A percentile compares a stretch with the other conserved stretches of the same genome.
Evolutionary conservation across 495 filamentous ascomycete genomes (phyloP).

Genomic region (Astrothelium subdiscretum): DNA sequence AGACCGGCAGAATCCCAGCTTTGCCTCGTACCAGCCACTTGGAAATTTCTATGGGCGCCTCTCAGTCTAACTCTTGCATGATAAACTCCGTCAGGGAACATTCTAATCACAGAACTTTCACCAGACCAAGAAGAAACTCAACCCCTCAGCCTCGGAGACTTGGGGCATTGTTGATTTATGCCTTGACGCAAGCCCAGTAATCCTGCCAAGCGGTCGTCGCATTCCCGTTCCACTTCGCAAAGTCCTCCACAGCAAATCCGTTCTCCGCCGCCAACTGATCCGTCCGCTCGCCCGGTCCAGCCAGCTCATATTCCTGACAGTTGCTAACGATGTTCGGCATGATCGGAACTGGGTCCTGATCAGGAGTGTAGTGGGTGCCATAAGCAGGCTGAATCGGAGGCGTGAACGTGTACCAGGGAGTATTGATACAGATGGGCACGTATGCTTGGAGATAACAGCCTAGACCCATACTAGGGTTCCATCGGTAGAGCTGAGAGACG

Average conservation of each 20-base stretch:
- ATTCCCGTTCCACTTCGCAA: neutral
- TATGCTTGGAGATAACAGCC: neutral
- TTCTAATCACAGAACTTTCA: no score
- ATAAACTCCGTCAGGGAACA: no score
- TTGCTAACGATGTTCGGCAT: neutral
- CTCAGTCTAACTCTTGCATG: no score
- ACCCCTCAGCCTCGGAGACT: no score
- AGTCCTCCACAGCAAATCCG: neutral
- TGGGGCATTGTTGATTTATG: neutral
- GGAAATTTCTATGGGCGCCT: no score
- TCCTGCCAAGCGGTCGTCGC: neutral
- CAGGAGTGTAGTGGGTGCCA: neutral
- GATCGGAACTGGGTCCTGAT: neutral
- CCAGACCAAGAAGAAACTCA: no score
- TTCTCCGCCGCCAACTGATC: neutral
- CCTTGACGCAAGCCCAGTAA: neutral
- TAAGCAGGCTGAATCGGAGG: neutral
- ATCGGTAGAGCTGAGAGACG: neutral
- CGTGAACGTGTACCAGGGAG: neutral
- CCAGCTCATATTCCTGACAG: neutral
- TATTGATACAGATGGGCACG: neutral
- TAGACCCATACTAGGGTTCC: neutral
- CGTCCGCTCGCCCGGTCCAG: neutral
- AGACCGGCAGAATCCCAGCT: no score
- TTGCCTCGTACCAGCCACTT: no score